Evolutionary conservation across 2,329 filamentous ascomycete species (phyloP), one percentile per base, ranked within the genome.

Genomic region (Penicillium italicum): DNA sequence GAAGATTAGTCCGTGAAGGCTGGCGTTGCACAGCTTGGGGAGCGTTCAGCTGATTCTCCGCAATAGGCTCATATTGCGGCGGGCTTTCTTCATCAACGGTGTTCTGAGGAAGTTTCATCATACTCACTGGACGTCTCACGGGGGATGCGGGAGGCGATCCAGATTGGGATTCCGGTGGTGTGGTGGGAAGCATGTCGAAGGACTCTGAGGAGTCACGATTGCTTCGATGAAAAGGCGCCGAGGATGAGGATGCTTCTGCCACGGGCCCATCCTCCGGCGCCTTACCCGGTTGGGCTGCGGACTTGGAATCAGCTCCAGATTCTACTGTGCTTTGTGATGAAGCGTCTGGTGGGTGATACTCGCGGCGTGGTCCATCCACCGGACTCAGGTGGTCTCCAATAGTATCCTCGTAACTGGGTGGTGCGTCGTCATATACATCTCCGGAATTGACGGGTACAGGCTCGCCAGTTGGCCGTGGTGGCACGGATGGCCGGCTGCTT

Each of bases 401-500:
- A 12, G 91, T 91, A 73, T 97, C 92, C 74, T 96, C 91, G 69
- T 97, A 97, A 67, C 90, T 96, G 8, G 92, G 92, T 18, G 93
- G 92, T n/a, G 91, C 90, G 53, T 94, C 91, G 31, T 90, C 87
- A 61, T 69, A 70, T 28, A 30, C 59, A 22, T 66, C 62, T 37
- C 63, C 59, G 40, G 62, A 56, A 53, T 64, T 64, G 30, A 59
- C 56, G 18, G 69, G 57, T 8, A 64, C 62, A 4, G 66, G 62
- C 31, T 61, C 59, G 33, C 50, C 61, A n/a, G 64, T 57, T 34
- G 74, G 66, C 64, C 77, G 64, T 64, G 76, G 66, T 58, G 77
- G 69, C 63, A 74, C 77, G 2, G 76, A 77, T 14, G 77, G 74
- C 18, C 66, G 65, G 52, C 56, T 56, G 31, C 51, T 38, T 28